Evolutionary conservation across 208 protist genomes (phyloP), one percentile per base, ranked within the genome.

Genomic region (Wallacemonas rigidus): DNA sequence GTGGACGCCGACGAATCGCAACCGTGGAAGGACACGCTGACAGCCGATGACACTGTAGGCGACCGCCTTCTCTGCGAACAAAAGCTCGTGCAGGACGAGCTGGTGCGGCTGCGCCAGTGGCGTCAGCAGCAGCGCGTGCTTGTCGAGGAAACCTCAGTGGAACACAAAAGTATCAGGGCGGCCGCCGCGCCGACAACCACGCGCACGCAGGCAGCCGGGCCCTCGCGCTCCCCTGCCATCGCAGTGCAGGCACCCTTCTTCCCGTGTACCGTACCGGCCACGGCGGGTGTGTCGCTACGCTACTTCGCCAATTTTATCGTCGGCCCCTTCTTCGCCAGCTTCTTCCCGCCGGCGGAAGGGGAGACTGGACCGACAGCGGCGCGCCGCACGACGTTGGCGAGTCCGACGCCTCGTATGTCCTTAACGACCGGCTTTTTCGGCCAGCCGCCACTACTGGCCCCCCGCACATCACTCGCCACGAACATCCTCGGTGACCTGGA

Each of bases 291-390:
- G 41, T 67, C 82, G 0, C 84, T 90, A 56, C 43, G 54, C 38
- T 85, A 81, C 63, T 93, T 93, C 77, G 77, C 81, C 39, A 57
- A 77, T 12, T 71, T 82, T n/a, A 83, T 93, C 65, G 75, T 89
- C n/a, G 77, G 72, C 15, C 80, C 78, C 0, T 86, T 79, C 57
- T 88, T 87, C 63, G 55, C 71, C 43, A 70, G 17, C 38, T 77
- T 88, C 47, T 90, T 89, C 60, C 81, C 83, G 12, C 48, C 44
- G 43, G 15, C 39, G 3, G 8, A 2, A 4, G 69, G 3, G 12
- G 43, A 9, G 26, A 26, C 26, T 26, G 26, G 26, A 26, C 26
- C 26, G 26, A 26, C 26, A 26, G 26, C 26, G 26, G 26, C 26
- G 26, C 26, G 26, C 26, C 26, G 26, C 26, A 26, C 26, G 26